Percentiles rank a stretch among this genome's conserved stretches.
Conservation (phyloP, 495 filamentous ascomycete genomes). For the Opeltia flavorubescens region DNA sequence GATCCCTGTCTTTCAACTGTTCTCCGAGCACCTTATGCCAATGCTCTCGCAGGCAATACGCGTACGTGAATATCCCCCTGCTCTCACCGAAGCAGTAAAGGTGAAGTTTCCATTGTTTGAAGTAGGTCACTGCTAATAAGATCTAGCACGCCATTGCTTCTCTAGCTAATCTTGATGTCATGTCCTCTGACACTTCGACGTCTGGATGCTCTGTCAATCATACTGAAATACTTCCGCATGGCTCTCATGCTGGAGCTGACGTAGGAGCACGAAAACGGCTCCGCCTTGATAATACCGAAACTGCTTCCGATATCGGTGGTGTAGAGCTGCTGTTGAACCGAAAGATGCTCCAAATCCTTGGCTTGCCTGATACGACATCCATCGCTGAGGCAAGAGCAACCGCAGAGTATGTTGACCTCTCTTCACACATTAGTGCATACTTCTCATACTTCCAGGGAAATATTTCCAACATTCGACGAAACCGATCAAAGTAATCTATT, state of each 20-base stretch:
- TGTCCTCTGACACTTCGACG: too few species aligned
- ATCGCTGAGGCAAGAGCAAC: not conserved
- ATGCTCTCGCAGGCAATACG: too few species aligned
- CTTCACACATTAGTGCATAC: not conserved
- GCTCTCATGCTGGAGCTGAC: constrained; percentile 5
- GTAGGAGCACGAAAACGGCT: constrained; percentile 8
- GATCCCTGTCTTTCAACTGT: constrained; percentile 2
- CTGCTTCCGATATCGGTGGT: not conserved
- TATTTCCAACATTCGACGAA: not conserved
- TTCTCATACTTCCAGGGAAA: not conserved
- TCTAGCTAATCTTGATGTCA: too few species aligned
- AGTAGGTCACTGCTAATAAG: too few species aligned
- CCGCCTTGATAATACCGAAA: not conserved
- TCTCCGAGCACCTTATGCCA: not conserved
- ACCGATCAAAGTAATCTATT: not conserved
- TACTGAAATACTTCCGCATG: constrained; percentile 5
- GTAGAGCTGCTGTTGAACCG: constrained; percentile 1
- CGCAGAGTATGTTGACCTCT: not conserved
- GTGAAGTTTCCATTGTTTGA: too few species aligned
- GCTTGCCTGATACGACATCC: not conserved
- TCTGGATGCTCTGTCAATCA: constrained; percentile 4
- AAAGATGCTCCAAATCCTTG: constrained; percentile 3
- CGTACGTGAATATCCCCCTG: too few species aligned
- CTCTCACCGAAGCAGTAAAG: too few species aligned
- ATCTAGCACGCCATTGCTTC: too few species aligned